Percentiles rank a stretch among this genome's conserved stretches.
phyloP scores from a whole-genome alignment of 75 land plant genomes.

The Pinus albicaulis region DNA sequence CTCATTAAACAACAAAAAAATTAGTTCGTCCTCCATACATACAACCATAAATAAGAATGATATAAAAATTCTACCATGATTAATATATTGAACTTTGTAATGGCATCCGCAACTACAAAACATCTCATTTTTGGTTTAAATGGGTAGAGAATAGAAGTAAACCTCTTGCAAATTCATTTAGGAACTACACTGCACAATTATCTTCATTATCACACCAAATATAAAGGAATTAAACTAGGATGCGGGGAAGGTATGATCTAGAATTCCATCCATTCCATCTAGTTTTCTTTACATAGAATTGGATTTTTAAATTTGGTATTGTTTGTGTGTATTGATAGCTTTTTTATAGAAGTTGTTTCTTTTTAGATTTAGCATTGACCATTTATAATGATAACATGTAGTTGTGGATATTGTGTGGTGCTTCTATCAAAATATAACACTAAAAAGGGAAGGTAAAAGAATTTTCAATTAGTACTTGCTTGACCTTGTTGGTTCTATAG shows the following conservation, averaged over 20 bases:
- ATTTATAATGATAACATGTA: conserved; percentile 29
- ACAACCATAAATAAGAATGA: too few relatives aligned
- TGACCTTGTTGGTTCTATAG: conserved; percentile 66
- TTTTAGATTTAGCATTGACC: too few relatives aligned
- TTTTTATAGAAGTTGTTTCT: too few relatives aligned
- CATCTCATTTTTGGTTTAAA: conserved; percentile 58
- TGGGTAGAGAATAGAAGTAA: conserved; percentile 53
- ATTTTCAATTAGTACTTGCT: conserved; percentile 60
- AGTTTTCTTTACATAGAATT: neutral
- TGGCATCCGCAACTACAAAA: too few relatives aligned
- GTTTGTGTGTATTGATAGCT: neutral
- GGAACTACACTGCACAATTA: conserved; percentile 70
- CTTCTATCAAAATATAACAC: conserved; percentile 60
- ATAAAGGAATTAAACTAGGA: conserved; percentile 69
- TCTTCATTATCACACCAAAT: conserved; percentile 49
- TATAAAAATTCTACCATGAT: too few relatives aligned
- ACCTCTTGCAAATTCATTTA: conserved; percentile 41
- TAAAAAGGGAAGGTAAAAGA: conserved; percentile 26
- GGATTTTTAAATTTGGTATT: neutral
- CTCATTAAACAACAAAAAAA: too few relatives aligned
- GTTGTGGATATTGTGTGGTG: conserved; percentile 84
- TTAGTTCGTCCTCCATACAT: too few relatives aligned
- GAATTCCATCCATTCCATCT: too few relatives aligned
- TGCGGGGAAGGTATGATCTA: conserved; percentile 72
- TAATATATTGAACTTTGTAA: too few relatives aligned